These are phyloP conservation scores for Endocalyx cinctus DNA, from an alignment of 2,329 filamentous ascomycete genomes.

Conservation along the genomic window DNA sequence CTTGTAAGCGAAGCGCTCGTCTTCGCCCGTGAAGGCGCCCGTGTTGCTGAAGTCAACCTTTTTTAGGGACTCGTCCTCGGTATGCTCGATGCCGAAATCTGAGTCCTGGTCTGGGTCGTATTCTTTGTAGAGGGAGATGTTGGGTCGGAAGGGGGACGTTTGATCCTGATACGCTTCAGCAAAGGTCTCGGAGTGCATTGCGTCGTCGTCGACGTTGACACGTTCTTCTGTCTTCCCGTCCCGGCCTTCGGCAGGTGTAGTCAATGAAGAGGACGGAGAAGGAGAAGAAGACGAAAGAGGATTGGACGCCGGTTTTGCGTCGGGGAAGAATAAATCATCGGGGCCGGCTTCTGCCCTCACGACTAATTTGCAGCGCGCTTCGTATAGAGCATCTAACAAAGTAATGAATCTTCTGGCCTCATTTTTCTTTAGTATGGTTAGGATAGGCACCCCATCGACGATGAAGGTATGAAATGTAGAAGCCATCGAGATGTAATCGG, in stretches of 20 bases:
- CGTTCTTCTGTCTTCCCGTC: slow-evolving; percentile 2
- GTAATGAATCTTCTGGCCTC: slow-evolving; percentile 79
- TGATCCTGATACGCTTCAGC: slow-evolving; percentile 76
- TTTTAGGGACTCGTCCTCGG: too few relatives aligned
- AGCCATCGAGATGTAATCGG: slow-evolving; percentile 78
- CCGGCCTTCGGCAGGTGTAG: slow-evolving; percentile 23
- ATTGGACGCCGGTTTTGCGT: slow-evolving; percentile 31
- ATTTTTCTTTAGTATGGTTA: slow-evolving; percentile 68
- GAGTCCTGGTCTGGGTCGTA: slow-evolving; percentile 56
- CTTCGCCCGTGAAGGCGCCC: slow-evolving; percentile 69
- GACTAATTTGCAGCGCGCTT: slow-evolving; percentile 73
- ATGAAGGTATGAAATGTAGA: slow-evolving; percentile 77
- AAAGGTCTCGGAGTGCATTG: slow-evolving; percentile 60
- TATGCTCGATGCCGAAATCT: slow-evolving; percentile 42
- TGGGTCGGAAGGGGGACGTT: slow-evolving; percentile 72
- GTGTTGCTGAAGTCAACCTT: slow-evolving; percentile 64
- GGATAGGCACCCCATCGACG: slow-evolving; percentile 63
- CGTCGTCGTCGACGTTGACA: slow-evolving; percentile 37
- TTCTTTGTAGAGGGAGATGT: slow-evolving; percentile 62
- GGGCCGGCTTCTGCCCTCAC: slow-evolving; percentile 64
- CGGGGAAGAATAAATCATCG: slow-evolving; percentile 75
- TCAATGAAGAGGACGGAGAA: slow-evolving; percentile 21
- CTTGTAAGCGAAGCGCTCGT: slow-evolving; percentile 78
- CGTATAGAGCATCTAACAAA: slow-evolving; percentile 74
- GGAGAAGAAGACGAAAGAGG: background rate